Base-by-base conservation (phyloP, 148 eudicot genomes). In the Rhododendron ovatum region DNA sequence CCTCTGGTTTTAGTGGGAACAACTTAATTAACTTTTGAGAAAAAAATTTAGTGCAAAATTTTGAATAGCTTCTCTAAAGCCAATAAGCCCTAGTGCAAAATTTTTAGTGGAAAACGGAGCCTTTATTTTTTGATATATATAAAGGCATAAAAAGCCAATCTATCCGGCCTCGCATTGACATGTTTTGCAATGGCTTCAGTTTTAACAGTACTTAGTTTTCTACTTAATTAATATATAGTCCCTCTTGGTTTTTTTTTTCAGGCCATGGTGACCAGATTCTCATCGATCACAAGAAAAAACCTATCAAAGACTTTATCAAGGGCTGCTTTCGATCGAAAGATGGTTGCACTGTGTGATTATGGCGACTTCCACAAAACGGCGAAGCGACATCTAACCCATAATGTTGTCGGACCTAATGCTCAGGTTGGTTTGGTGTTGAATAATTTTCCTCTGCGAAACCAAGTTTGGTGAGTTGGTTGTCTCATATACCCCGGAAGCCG, bases 291-390 rank as follows among this genome's bases (percentile, higher is more conserved):
- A 71, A 93, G 95, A 24, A 88, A 95, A 83, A 95, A 94, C 82
- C 89, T 95, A 41, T 88, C 98, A 7, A 95, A 95, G 50, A 95
- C 93, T 18, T 65, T 97, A 11, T 88, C 86, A 81, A 93, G 91
- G 53, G 96, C 95, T 80, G 91, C 96, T 53, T 39, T 82, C 84
- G 94, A 95, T 84, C 95, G 94, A 87, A 87, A 88, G 85, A 92
- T 97, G 91, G 96, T 95, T 83, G 99, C 98, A 39, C 92, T 87
- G 80, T 93, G 98, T 86, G 99, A 97, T 90, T 96, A 93, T 73
- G 88, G 91, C 59, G 99, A 95, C 2, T 93, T 93, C 87, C 95
- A 97, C 88, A 95, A 93, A 90, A 90, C 91, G 8, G 90, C 86
- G 3, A 96, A 96, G 88, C 85, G 84, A 77, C 86, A 91, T 80